A percentile compares a stretch with the other conserved stretches of the same genome.
These are phyloP conservation scores for Phytopythium montanum DNA, from an alignment of 352 stramenopile species.

Conservation along the genomic window DNA sequence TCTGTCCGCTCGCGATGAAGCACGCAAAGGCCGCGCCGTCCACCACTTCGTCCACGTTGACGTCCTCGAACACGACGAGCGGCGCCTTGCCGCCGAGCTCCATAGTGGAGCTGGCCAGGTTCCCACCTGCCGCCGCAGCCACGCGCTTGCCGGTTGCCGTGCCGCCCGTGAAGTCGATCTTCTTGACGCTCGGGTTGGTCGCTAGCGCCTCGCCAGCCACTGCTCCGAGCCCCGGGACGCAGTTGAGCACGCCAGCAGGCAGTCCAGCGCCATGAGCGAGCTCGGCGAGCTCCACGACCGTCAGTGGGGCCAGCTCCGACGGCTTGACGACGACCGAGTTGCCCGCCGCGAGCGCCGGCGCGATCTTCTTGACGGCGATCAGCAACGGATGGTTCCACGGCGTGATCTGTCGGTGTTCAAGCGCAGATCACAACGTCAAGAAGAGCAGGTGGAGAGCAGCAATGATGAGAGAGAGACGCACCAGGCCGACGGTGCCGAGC, in stretches of 20 bases:
- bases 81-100: conserved; percentile 74
- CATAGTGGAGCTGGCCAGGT: conserved; percentile 50
- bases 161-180: conserved; percentile 56
- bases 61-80: conserved; percentile 59
- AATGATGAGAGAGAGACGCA: conserved; percentile 2
- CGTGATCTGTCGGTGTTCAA: conserved; percentile 42
- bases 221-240: conserved; percentile 31
- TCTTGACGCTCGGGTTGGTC: conserved; percentile 35
- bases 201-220: conserved; percentile 32
- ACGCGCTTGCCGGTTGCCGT: conserved; percentile 34
- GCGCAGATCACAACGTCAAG: background rate
- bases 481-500: conserved; percentile 57
- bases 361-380: conserved; percentile 74
- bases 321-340: conserved; percentile 87
- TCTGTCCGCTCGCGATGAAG: conserved; percentile 78
- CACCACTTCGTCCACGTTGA: conserved; percentile 57
- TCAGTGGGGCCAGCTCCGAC: conserved; percentile 74
- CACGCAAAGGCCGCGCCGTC: conserved; percentile 61
- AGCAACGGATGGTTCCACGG: conserved; percentile 83
- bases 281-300: conserved; percentile 40
- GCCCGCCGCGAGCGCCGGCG: conserved; percentile 59
- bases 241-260: conserved; percentile 46
- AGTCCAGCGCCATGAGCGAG: conserved; percentile 33
- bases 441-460: background rate
- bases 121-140: conserved; percentile 28